Conservation (phyloP, 1,284 basidiomycete genomes). For the Abortiporus biennis region DNA sequence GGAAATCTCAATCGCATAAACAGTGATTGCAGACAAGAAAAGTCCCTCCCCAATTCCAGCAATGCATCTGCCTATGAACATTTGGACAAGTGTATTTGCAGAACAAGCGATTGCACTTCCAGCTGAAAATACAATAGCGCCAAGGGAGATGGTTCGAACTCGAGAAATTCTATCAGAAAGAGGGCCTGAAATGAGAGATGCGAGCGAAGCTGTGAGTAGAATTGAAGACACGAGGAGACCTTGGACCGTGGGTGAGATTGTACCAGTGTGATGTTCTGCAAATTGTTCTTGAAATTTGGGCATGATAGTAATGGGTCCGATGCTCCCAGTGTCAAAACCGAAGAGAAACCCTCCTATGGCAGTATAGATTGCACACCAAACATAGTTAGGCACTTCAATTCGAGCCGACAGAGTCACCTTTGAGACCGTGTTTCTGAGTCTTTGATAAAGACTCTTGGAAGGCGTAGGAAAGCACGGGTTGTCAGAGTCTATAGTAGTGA, state of each 20-base stretch:
- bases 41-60: conserved; percentile 44
- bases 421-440: too few species aligned
- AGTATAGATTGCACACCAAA: conserved; percentile 27
- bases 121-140: conserved; percentile 32
- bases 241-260: conserved; percentile 28
- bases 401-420: too few species aligned
- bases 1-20: conserved; percentile 40
- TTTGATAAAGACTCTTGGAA: background rate
- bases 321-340: conserved; percentile 37
- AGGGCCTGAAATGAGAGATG: conserved; percentile 38
- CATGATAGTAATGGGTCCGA: conserved; percentile 42
- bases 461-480: background rate
- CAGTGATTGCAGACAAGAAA: conserved; percentile 40
- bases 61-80: conserved; percentile 41
- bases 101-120: conserved; percentile 32
- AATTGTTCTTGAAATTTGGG: conserved; percentile 32
- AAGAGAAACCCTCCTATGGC: conserved; percentile 31
- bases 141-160: conserved; percentile 38
- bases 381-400: conserved; percentile 17
- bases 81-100: conserved; percentile 25
- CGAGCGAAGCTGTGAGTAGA: conserved; percentile 38
- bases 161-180: conserved; percentile 43
- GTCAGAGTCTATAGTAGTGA: too few species aligned
- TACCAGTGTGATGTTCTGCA: conserved; percentile 17
- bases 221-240: conserved; percentile 39